phyloP scores from a whole-genome alignment of 1,284 basidiomycete species.

The Leccinum pachyderme region DNA sequence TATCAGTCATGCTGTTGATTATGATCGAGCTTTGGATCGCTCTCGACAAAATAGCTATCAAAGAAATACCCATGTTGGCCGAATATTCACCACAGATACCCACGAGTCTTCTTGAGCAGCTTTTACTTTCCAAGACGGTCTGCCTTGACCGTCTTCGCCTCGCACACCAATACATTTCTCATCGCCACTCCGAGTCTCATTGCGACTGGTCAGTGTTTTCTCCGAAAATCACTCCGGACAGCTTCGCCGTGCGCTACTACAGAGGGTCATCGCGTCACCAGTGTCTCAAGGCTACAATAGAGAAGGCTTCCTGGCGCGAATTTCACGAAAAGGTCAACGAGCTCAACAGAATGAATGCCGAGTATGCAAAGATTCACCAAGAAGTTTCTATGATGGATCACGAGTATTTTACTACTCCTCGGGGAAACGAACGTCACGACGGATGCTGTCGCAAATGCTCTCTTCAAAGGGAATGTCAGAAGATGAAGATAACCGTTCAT shows the following conservation, averaged over 20 bases:
- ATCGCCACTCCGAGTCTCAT: constrained; percentile 18
- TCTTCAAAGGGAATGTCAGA: constrained; percentile 17
- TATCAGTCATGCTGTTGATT: constrained; percentile 46
- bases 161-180: constrained; percentile 33
- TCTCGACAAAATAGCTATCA: constrained; percentile 39
- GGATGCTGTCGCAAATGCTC: constrained; percentile 36
- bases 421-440: constrained; percentile 4
- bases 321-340: neutral
- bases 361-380: constrained; percentile 16
- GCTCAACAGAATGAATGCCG: constrained; percentile 9
- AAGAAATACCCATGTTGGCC: constrained; percentile 36
- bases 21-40: constrained; percentile 44
- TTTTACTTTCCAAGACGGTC: constrained; percentile 38
- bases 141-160: constrained; percentile 30
- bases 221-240: neutral
- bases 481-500: constrained; percentile 37
- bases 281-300: constrained; percentile 31
- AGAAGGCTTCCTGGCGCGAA: constrained; percentile 2
- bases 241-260: constrained; percentile 36
- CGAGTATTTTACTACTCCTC: neutral
- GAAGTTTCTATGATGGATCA: constrained; percentile 7
- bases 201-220: constrained; percentile 27
- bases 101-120: constrained; percentile 32
- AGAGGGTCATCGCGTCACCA: constrained; percentile 18
- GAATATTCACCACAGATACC: constrained; percentile 48